Evolutionary conservation across 1,284 basidiomycete genomes (phyloP).

Genomic region (Pascua sp.): DNA sequence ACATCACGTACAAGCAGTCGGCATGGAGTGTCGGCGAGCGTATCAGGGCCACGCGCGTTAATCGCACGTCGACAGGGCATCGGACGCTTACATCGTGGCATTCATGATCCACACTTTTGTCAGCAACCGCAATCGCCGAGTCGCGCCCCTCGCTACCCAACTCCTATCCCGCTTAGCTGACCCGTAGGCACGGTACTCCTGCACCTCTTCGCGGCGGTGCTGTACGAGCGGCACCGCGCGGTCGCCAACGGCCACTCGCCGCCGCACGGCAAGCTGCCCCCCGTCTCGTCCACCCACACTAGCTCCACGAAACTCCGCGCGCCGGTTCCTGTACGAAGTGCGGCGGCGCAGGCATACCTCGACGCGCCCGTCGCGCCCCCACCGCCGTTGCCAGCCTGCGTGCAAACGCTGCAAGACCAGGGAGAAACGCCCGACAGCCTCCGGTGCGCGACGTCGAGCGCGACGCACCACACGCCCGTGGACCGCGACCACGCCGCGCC

Average conservation of each 20-base stretch:
- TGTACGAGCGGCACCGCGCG: conserved; percentile 48
- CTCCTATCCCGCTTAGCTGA: not conserved
- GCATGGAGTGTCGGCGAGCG: no score
- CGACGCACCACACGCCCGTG: conserved; percentile 25
- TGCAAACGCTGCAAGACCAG: not conserved
- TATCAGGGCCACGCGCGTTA: no score
- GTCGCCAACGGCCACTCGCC: not conserved
- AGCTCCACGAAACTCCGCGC: not conserved
- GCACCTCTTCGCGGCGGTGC: conserved; percentile 75
- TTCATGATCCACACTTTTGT: no score
- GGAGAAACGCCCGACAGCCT: no score
- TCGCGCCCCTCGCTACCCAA: no score
- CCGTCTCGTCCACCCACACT: not conserved
- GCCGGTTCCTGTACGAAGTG: not conserved
- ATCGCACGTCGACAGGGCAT: no score
- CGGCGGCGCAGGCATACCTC: not conserved
- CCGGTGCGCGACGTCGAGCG: not conserved
- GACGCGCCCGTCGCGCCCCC: conserved; percentile 13
- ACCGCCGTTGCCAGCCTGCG: conserved; percentile 12
- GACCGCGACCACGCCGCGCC: conserved; percentile 14
- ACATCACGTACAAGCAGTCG: no score
- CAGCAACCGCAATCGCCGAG: no score
- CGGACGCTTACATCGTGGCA: not conserved
- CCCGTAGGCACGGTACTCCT: conserved; percentile 87
- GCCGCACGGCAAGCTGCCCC: not conserved